phyloP scores from a whole-genome alignment of 2,329 filamentous ascomycete species.

The Talaromyces funiculosus region DNA sequence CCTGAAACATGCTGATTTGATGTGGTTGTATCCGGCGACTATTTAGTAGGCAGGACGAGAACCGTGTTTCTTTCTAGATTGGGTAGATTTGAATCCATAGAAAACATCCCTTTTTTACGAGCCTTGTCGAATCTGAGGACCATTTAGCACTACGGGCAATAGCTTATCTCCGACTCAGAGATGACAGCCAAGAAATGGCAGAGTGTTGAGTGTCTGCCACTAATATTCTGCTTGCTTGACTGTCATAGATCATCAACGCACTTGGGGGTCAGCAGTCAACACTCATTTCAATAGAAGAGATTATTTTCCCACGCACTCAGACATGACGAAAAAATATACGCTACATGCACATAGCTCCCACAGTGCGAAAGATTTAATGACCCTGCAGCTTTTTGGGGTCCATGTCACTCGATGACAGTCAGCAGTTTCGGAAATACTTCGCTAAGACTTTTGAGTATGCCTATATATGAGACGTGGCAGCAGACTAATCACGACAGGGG shows the following conservation, averaged over 20 bases:
- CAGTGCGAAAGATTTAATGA: neutral
- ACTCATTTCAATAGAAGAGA: neutral
- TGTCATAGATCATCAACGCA: neutral
- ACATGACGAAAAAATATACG: neutral
- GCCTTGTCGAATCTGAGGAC: neutral
- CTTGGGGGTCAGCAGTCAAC: neutral
- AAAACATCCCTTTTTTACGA: neutral
- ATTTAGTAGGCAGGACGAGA: slow-evolving; percentile 1
- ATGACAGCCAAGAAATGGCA: neutral
- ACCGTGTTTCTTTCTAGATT: neutral
- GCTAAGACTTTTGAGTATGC: neutral
- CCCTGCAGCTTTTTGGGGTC: neutral
- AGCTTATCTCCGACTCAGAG: neutral
- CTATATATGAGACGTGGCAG: neutral
- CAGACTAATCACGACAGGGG: neutral
- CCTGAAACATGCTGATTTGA: neutral
- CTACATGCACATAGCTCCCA: neutral
- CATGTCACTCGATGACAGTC: neutral
- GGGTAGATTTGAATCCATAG: neutral
- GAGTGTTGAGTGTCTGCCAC: neutral
- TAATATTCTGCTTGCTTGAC: neutral
- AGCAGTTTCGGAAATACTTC: neutral
- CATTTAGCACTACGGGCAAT: neutral
- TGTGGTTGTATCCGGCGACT: neutral
- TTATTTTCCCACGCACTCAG: neutral